A percentile compares a stretch with the other conserved stretches of the same genome.
These are phyloP conservation scores for Eleusine indica DNA, from an alignment of 176 grass and related monocot genomes.

Conservation along the genomic window DNA sequence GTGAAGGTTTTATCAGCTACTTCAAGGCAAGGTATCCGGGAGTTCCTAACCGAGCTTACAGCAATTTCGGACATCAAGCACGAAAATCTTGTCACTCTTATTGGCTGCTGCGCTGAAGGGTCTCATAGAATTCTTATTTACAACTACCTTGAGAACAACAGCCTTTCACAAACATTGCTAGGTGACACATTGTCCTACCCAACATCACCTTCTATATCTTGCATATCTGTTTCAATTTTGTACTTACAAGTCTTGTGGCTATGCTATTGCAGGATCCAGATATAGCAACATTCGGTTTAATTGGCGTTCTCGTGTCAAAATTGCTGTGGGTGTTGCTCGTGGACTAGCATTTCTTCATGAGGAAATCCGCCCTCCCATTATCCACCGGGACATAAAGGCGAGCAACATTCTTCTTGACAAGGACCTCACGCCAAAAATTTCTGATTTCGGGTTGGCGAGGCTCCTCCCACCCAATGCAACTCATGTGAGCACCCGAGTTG, in stretches of 20 bases:
- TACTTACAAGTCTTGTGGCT: conserved; percentile 37
- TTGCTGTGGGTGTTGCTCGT: conserved; percentile 70
- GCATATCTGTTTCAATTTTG: not conserved
- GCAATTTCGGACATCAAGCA: conserved; percentile 84
- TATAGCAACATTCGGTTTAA: conserved; percentile 65
- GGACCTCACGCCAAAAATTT: conserved; percentile 80
- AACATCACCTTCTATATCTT: not conserved
- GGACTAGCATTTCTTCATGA: conserved; percentile 92
- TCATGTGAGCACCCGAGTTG: conserved; percentile 90
- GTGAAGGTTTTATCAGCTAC: conserved; percentile 76
- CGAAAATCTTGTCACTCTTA: conserved; percentile 72
- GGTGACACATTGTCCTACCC: conserved; percentile 41
- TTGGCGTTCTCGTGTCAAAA: conserved; percentile 72
- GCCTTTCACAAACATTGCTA: conserved; percentile 83
- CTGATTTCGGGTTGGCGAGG: conserved; percentile 86
- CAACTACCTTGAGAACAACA: conserved; percentile 91
- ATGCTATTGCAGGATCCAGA: conserved; percentile 53
- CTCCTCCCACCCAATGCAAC: conserved; percentile 73
- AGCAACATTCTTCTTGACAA: conserved; percentile 95
- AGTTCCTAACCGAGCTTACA: conserved; percentile 82
- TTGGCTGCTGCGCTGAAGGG: conserved; percentile 82
- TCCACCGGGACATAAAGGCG: conserved; percentile 95
- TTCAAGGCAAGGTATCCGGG: conserved; percentile 72
- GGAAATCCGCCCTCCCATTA: conserved; percentile 65
- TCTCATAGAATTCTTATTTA: conserved; percentile 73